A percentile compares a stretch with the other conserved stretches of the same genome.
phyloP scores from a whole-genome alignment of 2,329 filamentous ascomycete genomes.

The Phaeomoniella chlamydospora region DNA sequence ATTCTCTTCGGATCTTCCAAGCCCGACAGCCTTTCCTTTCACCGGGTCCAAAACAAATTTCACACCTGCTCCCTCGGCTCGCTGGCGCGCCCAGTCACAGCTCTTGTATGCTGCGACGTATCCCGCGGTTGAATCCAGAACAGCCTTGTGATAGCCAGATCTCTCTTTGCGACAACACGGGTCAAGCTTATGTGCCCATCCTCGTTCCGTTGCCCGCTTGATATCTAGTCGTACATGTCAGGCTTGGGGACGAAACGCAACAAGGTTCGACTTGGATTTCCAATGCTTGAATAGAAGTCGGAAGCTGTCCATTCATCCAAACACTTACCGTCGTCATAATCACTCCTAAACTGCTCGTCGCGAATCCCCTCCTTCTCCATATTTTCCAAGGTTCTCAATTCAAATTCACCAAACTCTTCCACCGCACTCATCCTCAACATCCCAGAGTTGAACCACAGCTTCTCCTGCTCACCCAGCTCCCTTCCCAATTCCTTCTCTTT shows the following conservation, averaged over 20 bases:
- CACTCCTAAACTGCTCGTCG: not conserved
- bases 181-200: slow-evolving; percentile 12
- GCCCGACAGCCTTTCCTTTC: slow-evolving; percentile 8
- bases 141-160: slow-evolving; percentile 12
- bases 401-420: not conserved
- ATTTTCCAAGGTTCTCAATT: not conserved
- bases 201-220: slow-evolving; percentile 12
- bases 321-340: not conserved
- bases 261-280: no score
- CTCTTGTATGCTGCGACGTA: slow-evolving; percentile 4
- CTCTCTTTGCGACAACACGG: slow-evolving; percentile 11
- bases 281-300: no score
- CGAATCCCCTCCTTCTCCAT: not conserved
- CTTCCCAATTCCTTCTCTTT: not conserved
- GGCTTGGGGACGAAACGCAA: no score
- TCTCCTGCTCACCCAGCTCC: not conserved
- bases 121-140: slow-evolving; percentile 15
- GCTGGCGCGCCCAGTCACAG: slow-evolving; percentile 11
- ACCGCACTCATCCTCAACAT: not conserved
- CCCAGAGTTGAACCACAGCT: not conserved
- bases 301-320: no score
- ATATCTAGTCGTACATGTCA: not conserved
- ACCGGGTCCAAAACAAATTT: slow-evolving; percentile 12
- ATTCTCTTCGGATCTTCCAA: slow-evolving; percentile 4
- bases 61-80: slow-evolving; percentile 12